These are phyloP conservation scores for Mucor indicus DNA, from an alignment of 371 early-diverging fungal genomes.

Conservation along the genomic window DNA sequence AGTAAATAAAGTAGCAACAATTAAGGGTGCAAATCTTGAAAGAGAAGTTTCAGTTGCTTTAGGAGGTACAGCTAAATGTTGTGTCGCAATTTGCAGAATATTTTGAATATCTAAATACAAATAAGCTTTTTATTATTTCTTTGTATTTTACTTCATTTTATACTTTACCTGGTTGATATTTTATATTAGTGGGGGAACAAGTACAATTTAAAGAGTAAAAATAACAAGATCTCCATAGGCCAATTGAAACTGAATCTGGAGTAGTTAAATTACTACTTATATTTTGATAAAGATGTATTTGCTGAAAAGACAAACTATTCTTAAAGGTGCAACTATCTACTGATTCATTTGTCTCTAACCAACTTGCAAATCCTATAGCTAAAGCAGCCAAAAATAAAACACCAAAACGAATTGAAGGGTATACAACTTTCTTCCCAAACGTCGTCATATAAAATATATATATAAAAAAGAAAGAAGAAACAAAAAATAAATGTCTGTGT, in stretches of 20 bases:
- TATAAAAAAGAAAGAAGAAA: no score
- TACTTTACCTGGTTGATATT: slow-evolving; percentile 35
- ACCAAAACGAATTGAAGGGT: slow-evolving; percentile 24
- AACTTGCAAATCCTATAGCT: slow-evolving; percentile 31
- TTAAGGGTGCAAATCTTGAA: slow-evolving; percentile 19
- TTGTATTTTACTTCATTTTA: background rate
- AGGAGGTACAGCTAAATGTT: slow-evolving; percentile 20
- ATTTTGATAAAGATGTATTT: slow-evolving; percentile 28
- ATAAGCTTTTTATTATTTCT: no score
- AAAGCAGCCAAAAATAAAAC: slow-evolving; percentile 18
- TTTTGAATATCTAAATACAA: slow-evolving; percentile 26
- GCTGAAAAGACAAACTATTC: slow-evolving; percentile 22
- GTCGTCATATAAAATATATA: no score
- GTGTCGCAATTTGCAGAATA: slow-evolving; percentile 22
- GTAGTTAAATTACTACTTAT: slow-evolving; percentile 22
- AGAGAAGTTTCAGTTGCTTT: no score
- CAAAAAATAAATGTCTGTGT: no score
- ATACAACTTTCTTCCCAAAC: slow-evolving; percentile 24
- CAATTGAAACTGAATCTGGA: slow-evolving; percentile 37
- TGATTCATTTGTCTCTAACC: slow-evolving; percentile 32
- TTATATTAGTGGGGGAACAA: slow-evolving; percentile 26
- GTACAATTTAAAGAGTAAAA: slow-evolving; percentile 35
- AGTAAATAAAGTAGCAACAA: slow-evolving; percentile 21
- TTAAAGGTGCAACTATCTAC: slow-evolving; percentile 23
- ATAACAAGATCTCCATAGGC: slow-evolving; percentile 41